Evolutionary conservation across 257 asterid genomes (phyloP), one percentile per base, ranked within the genome.

Genomic region (Plantago ovata): DNA sequence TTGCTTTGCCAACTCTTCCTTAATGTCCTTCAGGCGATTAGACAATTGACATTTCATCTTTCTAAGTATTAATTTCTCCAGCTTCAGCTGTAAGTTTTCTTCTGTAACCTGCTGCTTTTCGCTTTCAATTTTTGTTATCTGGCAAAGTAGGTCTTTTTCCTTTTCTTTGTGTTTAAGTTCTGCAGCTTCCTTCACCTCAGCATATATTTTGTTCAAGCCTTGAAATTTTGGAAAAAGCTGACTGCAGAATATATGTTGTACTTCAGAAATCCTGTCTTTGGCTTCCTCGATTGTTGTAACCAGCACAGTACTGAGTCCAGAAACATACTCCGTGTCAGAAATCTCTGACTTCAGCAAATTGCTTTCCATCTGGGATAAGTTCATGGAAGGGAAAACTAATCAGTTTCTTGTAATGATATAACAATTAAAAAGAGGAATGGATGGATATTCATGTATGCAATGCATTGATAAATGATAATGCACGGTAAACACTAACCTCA

Each of bases 201-300:
- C 64, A 64, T 75, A 73, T 47, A 79, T 64, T 68, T 77, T 77
- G 76, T 81, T 84, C 67, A 79, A 40, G 73, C 72, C 69, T 41
- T 74, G 78, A 57, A 69, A 61, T 47, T 69, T 78, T 0, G 95
- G 95, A 57, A 68, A 84, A 43, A 93, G 84, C 70, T 93, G 92
- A 32, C 83, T 77, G 78, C 97, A 88, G 65, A 86, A 89, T 45
- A 89, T 74, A 73, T 89, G 82, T 64, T 93, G 97, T 64, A 89
- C 81, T 79, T 93, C 95, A 51, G 95, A 88, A 45, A 86, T 79
- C 71, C 94, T 74, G 74, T 93, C 97, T 76, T 88, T 89, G 44
- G 89, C 84, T 77, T 93, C 95, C 75, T 89, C 82, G 65, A 89
- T 78, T 22, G 90, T 74, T 50, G 98, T 95, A 60, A 89, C 97